Evolutionary conservation across 1,284 basidiomycete genomes (phyloP), one percentile per base, ranked within the genome.

Genomic region (Rhodotorula sp.): DNA sequence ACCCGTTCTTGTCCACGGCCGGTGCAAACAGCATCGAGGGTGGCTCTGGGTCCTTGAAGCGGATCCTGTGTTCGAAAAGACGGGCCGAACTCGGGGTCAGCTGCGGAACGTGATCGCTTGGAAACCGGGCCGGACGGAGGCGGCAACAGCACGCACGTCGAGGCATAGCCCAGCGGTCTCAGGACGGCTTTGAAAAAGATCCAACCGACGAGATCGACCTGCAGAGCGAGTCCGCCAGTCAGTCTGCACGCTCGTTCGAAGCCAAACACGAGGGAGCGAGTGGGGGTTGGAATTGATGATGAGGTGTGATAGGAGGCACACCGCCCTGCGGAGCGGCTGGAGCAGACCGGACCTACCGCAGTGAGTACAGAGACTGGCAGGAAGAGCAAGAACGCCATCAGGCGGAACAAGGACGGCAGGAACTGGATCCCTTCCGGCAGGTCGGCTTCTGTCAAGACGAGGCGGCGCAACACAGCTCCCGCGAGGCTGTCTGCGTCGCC

Each of bases 41-140:
- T 14, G 73, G 73, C 49, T 75, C 74, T 8, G 74, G 74, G 59
- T 75, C 74, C 31, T 75, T 75, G 69, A 72, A 75, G 29, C 71
- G 65, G 52, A 70, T 63, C 20, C 74, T 75, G 65, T 26, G 46
- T 6, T 3, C 21, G 20, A 14, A 10, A 39, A 8, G 29, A 29
- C 29, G 29, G 29, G 3, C 29, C 29, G 29, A 29, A 29, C 29
- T 29, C 29, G 29, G 16, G 29, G 4, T 51, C 29, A 46, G 16
- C 49, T 47, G 52, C 29, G 29, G 51, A 56, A 46, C 59, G 51
- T 48, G 18, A 23, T 48, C 52, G 43, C 51, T 26, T n/a, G 58
- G 16, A 52, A 7, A 52, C 47, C 31, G 21, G 12, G 29, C 14
- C n/a, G n/a, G n/a, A 26, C 8, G 52, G 52, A 26, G 23, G 52